Evolutionary conservation across 106 monocot species (phyloP).

Genomic region (Apostasia shenzhenica): DNA sequence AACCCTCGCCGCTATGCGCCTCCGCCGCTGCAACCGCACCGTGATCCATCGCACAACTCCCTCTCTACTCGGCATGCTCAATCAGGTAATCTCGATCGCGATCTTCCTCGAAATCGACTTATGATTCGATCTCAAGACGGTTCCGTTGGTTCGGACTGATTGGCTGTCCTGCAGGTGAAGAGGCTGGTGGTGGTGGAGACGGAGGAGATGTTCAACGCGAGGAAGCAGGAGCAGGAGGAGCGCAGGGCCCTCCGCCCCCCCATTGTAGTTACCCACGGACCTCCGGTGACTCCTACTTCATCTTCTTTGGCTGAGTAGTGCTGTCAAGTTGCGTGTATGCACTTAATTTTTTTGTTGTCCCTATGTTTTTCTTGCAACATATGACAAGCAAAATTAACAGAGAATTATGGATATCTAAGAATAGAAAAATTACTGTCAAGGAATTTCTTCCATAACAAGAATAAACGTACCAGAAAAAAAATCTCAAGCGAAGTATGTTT

Average conservation of each 20-base stretch:
- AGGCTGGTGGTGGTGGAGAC: slow-evolving; percentile 94
- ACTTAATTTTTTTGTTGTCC: too few relatives aligned
- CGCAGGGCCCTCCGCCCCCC: slow-evolving; percentile 65
- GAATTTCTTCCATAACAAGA: too few relatives aligned
- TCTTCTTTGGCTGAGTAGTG: not conserved
- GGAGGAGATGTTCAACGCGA: slow-evolving; percentile 72
- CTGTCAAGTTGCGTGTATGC: too few relatives aligned
- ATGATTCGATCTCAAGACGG: not conserved
- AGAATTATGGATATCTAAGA: too few relatives aligned
- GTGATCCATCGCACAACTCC: slow-evolving; percentile 89
- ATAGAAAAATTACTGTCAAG: too few relatives aligned
- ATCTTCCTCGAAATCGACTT: not conserved
- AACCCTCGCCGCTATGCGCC: slow-evolving; percentile 93
- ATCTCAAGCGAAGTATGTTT: too few relatives aligned
- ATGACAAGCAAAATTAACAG: too few relatives aligned
- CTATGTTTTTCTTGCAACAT: too few relatives aligned
- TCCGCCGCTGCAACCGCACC: slow-evolving; percentile 90
- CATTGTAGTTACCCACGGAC: slow-evolving; percentile 58
- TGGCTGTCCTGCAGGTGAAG: slow-evolving; percentile 57
- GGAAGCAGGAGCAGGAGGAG: slow-evolving; percentile 63
- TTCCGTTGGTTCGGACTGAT: not conserved
- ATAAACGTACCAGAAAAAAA: too few relatives aligned
- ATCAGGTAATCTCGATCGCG: slow-evolving; percentile 35
- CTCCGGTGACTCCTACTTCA: slow-evolving; percentile 4
- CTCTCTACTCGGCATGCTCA: slow-evolving; percentile 94